Conservation (phyloP, 2,329 filamentous ascomycete genomes). For the Aspergillus persii region DNA sequence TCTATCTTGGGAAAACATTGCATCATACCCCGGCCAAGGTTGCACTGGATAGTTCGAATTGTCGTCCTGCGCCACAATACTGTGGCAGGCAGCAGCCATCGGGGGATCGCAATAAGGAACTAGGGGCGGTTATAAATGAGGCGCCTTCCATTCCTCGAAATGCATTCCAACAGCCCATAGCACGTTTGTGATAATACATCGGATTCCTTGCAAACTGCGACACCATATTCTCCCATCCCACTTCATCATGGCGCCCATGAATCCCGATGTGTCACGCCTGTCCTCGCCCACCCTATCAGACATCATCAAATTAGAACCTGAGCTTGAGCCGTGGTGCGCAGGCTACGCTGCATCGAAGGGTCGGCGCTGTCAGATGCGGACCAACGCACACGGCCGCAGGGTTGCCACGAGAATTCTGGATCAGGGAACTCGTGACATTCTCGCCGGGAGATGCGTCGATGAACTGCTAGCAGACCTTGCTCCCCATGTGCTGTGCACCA, state of each 20-base stretch:
- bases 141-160: background rate
- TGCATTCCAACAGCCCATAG: background rate
- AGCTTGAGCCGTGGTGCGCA: conserved; percentile 16
- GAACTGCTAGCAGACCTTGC: conserved; percentile 20
- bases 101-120: background rate
- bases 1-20: background rate
- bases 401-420: conserved; percentile 14
- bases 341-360: conserved; percentile 16
- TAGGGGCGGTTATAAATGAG: background rate
- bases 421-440: conserved; percentile 13
- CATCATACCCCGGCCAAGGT: background rate
- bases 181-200: background rate
- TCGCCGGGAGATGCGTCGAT: conserved; percentile 10
- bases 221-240: background rate
- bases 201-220: background rate
- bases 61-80: background rate
- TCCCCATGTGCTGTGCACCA: conserved; percentile 21
- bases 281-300: conserved; percentile 10
- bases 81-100: background rate
- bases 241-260: background rate
- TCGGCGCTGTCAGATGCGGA: conserved; percentile 15
- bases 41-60: background rate
- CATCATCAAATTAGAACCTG: conserved; percentile 19
- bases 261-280: background rate
- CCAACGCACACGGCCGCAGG: conserved; percentile 12